phyloP scores from a whole-genome alignment of 225 moss, liverwort and hornwort genomes.

The Marchantia paleacea region DNA sequence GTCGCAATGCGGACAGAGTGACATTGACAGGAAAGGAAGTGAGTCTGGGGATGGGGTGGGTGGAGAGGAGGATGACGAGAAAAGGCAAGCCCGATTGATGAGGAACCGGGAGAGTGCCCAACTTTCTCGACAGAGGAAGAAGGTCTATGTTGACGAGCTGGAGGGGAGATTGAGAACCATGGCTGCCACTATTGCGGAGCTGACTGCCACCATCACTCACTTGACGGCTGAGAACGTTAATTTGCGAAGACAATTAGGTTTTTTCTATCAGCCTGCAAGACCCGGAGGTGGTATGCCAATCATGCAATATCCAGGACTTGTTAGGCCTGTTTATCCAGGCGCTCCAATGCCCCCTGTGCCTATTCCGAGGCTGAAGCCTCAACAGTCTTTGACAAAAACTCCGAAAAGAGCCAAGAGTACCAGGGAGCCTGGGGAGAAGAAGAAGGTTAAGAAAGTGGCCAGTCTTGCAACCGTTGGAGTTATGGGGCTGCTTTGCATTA shows the following conservation, averaged over 20 bases:
- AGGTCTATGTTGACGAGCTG: slow-evolving; percentile 60
- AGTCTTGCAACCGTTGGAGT: slow-evolving; percentile 52
- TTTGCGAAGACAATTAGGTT: slow-evolving; percentile 59
- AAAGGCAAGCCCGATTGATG: slow-evolving; percentile 45
- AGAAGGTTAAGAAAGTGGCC: slow-evolving; percentile 54
- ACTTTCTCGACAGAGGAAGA: slow-evolving; percentile 56
- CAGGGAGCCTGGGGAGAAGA: slow-evolving; percentile 41
- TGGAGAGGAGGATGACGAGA: slow-evolving; percentile 52
- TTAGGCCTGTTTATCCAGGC: slow-evolving; percentile 49
- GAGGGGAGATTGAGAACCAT: slow-evolving; percentile 61
- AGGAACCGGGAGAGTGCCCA: slow-evolving; percentile 56
- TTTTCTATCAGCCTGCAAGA: slow-evolving; percentile 49
- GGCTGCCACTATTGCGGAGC: slow-evolving; percentile 56
- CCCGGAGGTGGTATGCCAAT: slow-evolving; percentile 41
- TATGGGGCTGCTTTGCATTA: slow-evolving; percentile 52
- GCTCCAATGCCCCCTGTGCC: slow-evolving; percentile 55
- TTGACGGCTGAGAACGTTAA: slow-evolving; percentile 64
- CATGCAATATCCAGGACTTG: slow-evolving; percentile 47
- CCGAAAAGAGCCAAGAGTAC: slow-evolving; percentile 53
- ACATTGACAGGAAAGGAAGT: slow-evolving; percentile 38
- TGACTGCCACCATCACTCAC: slow-evolving; percentile 60
- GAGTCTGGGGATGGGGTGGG: slow-evolving; percentile 12
- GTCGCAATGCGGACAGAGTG: slow-evolving; percentile 40
- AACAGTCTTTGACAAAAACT: slow-evolving; percentile 33
- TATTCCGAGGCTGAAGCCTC: slow-evolving; percentile 55